These are phyloP conservation scores for Aegilops tauschii DNA, from an alignment of 176 grass and related monocot genomes.

Conservation along the genomic window DNA sequence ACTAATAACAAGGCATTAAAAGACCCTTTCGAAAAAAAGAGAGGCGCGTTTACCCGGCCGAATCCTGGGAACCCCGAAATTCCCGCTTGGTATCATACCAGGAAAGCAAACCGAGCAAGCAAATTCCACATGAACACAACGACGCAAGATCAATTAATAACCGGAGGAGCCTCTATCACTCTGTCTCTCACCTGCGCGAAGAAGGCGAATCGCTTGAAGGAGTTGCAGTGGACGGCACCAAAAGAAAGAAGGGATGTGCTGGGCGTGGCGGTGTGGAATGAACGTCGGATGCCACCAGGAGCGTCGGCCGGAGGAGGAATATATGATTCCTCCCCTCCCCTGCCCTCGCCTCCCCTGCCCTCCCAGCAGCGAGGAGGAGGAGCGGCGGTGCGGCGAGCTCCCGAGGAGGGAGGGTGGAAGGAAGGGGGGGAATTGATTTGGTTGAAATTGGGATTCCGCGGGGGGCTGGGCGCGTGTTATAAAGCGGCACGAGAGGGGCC, in stretches of 20 bases:
- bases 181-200: neutral
- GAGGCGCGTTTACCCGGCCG: neutral
- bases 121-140: too few relatives aligned
- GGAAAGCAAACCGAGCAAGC: neutral
- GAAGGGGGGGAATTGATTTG: neutral
- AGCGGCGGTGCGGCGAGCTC: neutral
- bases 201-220: constrained; percentile 15
- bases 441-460: neutral
- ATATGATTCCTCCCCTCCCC: constrained; percentile 2
- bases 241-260: neutral
- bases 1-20: neutral
- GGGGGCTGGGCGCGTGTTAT: neutral
- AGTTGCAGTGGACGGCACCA: neutral
- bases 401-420: neutral
- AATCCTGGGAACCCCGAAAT: neutral
- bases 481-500: neutral
- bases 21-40: neutral
- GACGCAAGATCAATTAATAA: too few relatives aligned
- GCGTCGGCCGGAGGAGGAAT: neutral
- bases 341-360: neutral
- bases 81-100: neutral
- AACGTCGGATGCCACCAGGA: neutral
- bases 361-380: neutral
- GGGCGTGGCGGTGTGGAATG: neutral
- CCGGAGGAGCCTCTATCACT: too few relatives aligned